Conservation (phyloP, 2,329 filamentous ascomycete genomes). For the Onygenales sp. region DNA sequence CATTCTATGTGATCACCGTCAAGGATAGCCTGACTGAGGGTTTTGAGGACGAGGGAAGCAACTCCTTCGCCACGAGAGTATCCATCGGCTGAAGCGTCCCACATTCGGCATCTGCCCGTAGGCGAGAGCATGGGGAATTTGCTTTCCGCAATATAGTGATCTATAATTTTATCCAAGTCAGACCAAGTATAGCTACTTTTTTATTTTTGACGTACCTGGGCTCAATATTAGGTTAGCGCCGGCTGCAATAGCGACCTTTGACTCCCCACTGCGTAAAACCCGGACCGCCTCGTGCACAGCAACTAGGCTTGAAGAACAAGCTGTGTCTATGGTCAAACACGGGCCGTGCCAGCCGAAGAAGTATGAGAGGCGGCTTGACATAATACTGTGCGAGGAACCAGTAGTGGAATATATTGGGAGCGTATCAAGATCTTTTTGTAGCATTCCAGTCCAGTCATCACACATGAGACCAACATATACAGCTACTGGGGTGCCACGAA, state of each 20-base stretch:
- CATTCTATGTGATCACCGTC: conserved; percentile 34
- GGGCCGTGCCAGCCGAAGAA: conserved; percentile 32
- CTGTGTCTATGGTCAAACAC: conserved; percentile 37
- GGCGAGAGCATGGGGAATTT: conserved; percentile 36
- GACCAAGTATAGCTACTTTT: neutral
- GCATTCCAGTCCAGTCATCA: conserved; percentile 20
- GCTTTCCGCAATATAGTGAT: conserved; percentile 10
- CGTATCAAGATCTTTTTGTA: conserved; percentile 13
- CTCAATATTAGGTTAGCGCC: conserved; percentile 20
- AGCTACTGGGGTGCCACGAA: conserved; percentile 22
- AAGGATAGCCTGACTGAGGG: conserved; percentile 34
- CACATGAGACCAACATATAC: conserved; percentile 24
- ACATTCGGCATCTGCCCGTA: conserved; percentile 40
- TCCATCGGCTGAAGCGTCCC: conserved; percentile 34
- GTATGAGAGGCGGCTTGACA: conserved; percentile 26
- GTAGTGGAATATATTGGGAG: conserved; percentile 16
- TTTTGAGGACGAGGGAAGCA: conserved; percentile 41
- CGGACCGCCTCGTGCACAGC: conserved; percentile 26
- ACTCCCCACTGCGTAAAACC: conserved; percentile 20
- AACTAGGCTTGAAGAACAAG: conserved; percentile 34
- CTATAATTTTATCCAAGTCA: conserved; percentile 16
- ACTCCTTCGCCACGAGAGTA: conserved; percentile 44
- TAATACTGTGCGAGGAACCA: conserved; percentile 18
- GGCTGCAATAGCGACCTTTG: conserved; percentile 16
- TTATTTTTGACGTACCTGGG: conserved; percentile 19